Evolutionary conservation across 164 flowering plant species (phyloP), one percentile per base, ranked within the genome.

Genomic region (Nymphaea colorata): DNA sequence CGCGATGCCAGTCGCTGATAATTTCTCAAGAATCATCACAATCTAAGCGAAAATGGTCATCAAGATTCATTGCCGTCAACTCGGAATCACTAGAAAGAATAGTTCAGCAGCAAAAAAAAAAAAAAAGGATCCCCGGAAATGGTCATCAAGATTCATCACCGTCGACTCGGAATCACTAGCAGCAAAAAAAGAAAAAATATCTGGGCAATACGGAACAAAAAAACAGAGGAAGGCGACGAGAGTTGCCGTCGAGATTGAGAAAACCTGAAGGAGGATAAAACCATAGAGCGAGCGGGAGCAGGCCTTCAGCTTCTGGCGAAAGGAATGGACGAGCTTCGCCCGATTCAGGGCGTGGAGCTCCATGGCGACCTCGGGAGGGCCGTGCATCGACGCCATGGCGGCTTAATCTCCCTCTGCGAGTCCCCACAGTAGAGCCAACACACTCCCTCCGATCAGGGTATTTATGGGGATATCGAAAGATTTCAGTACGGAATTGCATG

Each of bases 191-290:
- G 36, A 25, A 25, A 25, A 25, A 25, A 25, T 25, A 25, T 25
- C 36, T 25, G 36, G 36, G 36, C 36, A 25, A 25, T 25, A 1
- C 36, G 36, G 36, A 25, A 25, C 36, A 25, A 25, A 1, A 25
- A 25, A 25, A 25, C 36, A 25, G 36, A 25, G 36, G 36, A 25
- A 25, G 36, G 36, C 36, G 36, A 25, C 36, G 36, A 25, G 36
- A 25, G 36, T 25, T 25, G 36, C 36, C 36, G 36, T 3, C 51
- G 66, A 43, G n/a, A n/a, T 42, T 41, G 5, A 53, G 11, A 43
- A 57, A 41, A 87, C 98, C 83, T 93, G 96, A 4, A 93, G 92
- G 45, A 93, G 62, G 71, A 88, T 87, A 74, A 93, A 82, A 8
- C 98, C 98, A 2, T 80, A 82, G 67, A 85, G 84, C 5, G 93